Base-by-base conservation (phyloP, 2,329 filamentous ascomycete genomes). In the Knufia fluminis region DNA sequence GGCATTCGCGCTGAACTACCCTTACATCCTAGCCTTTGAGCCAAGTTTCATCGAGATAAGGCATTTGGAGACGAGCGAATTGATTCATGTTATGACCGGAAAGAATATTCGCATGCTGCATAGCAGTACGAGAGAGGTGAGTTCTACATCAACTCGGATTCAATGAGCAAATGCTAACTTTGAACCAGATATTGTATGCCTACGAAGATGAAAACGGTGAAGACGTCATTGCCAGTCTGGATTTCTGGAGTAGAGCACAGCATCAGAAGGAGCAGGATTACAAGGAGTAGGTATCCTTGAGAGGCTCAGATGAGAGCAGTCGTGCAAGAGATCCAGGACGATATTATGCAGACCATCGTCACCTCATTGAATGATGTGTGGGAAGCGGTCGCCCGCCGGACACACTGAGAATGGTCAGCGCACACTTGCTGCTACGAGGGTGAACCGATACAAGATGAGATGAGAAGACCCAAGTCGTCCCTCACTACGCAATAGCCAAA, bases 31-130 rank as follows among this genome's bases (percentile, higher is more conserved):
- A 61, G 92, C 91, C 0, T 98, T 98, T 66, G 92, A 98, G 70
- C 82, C 89, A 32, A 95, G 92, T 63, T 98, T 98, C 63, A 94
- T 98, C 59, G 92, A 98, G 71, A 85, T 98, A 60, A 79, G 92
- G 57, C 87, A 95, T 64, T 91, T 96, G 66, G 92, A 98, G 68
- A 95, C 84, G 46, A 88, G 89, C 56, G 86, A 88, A 52, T 65
- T 85, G 64, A 89, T 97, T 55, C 90, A 96, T 66, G 95, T 98
- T 60, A 85, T 97, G 65, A 94, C 90, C 51, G 89, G 90, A 62
- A 94, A 88, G 76, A 96, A 94, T 63, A 94, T 96, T 61, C 82
- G 92, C 62, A 96, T 97, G 89, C 75, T 98, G 59, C 92, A 98
- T 71, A 91, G 89, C 66, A 95, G 88, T 61, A 95, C 91, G 52